A percentile compares a stretch with the other conserved stretches of the same genome.
Conservation (phyloP, 495 filamentous ascomycete species). For the Amorphotheca resinae region DNA sequence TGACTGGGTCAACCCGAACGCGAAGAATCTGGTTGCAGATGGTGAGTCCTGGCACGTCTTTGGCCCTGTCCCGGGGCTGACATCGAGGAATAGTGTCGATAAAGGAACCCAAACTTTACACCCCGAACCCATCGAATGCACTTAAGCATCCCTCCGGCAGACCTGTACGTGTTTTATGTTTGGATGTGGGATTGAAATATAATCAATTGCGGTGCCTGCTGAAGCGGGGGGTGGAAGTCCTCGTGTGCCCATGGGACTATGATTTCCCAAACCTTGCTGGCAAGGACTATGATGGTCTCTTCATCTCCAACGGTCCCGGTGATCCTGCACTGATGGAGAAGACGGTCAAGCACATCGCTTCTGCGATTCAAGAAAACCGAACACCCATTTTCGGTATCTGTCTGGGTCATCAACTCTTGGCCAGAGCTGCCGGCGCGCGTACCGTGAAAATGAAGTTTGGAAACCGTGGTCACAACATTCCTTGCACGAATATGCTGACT, state of each 20-base stretch:
- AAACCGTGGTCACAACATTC: conserved; percentile 97
- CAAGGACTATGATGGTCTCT: conserved; percentile 85
- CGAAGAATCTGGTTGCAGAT: conserved; percentile 81
- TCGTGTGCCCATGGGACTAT: conserved; percentile 92
- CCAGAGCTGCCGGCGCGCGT: conserved; percentile 75
- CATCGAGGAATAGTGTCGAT: conserved; percentile 59
- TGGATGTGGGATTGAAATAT: conserved; percentile 95
- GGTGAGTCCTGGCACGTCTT: conserved; percentile 46
- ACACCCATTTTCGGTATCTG: conserved; percentile 96
- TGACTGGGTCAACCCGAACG: conserved; percentile 86
- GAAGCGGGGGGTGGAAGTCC: conserved; percentile 80
- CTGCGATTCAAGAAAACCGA: conserved; percentile 56
- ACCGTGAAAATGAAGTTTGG: conserved; percentile 98
- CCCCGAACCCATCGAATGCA: conserved; percentile 49
- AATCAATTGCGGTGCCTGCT: conserved; percentile 93
- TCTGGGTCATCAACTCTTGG: conserved; percentile 87
- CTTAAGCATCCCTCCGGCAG: conserved; percentile 80
- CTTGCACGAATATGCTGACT: conserved; percentile 85
- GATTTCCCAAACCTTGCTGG: conserved; percentile 65
- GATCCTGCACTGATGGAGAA: conserved; percentile 73
- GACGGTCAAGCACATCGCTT: conserved; percentile 63
- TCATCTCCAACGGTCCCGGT: conserved; percentile 94
- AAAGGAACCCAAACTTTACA: conserved; percentile 66
- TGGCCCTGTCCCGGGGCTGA: conserved; percentile 15
- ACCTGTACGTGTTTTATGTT: conserved; percentile 69